Conservation (phyloP, 2,329 filamentous ascomycete species). For the Microthyrium microscopicum region DNA sequence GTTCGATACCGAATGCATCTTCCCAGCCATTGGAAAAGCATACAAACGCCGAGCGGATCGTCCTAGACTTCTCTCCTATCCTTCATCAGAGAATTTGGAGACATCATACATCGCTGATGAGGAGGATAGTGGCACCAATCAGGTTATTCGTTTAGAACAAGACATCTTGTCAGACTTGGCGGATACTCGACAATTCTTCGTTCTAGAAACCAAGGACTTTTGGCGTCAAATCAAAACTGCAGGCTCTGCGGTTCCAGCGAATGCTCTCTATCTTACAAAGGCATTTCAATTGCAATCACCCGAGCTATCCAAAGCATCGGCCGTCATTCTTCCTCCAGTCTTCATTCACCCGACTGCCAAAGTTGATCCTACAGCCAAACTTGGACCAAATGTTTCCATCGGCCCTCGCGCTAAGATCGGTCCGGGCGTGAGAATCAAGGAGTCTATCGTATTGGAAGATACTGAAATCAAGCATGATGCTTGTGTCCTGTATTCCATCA, state of each 20-base stretch:
- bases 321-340: constrained; percentile 79
- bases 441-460: constrained; percentile 89
- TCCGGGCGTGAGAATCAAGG: constrained; percentile 81
- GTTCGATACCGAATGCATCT: constrained; percentile 88
- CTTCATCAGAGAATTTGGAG: constrained; percentile 85
- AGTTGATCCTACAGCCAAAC: constrained; percentile 87
- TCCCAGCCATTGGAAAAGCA: constrained; percentile 82
- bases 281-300: constrained; percentile 68
- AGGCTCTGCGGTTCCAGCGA: constrained; percentile 88
- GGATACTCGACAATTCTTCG: constrained; percentile 95
- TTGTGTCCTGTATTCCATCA: constrained; percentile 87
- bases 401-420: constrained; percentile 77
- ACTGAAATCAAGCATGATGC: constrained; percentile 93
- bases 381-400: constrained; percentile 92
- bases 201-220: constrained; percentile 97
- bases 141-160: constrained; percentile 89
- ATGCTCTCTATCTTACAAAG: constrained; percentile 90
- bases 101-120: constrained; percentile 45
- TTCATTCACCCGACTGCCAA: constrained; percentile 87
- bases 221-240: constrained; percentile 99
- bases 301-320: constrained; percentile 68
- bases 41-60: constrained; percentile 92
- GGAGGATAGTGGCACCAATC: constrained; percentile 61
- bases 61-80: constrained; percentile 84
- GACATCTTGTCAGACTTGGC: constrained; percentile 91